Conservation (phyloP, 108 stramenopile species). For the Hondaea fermentalgiana region DNA sequence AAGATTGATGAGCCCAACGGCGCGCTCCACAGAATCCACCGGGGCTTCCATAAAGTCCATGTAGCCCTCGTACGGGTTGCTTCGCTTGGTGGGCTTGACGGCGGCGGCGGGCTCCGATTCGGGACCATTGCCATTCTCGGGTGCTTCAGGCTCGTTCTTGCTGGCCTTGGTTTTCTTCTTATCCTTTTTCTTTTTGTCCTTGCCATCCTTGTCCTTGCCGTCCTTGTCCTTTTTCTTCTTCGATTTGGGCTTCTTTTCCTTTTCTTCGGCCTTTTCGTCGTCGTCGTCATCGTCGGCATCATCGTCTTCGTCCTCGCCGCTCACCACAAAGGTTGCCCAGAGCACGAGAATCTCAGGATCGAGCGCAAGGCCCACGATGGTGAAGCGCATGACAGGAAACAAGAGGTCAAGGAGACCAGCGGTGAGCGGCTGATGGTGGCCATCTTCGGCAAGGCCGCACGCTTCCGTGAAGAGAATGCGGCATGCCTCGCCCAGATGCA, state of each 20-base stretch:
- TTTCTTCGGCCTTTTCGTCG: background rate
- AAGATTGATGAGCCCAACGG: background rate
- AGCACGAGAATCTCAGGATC: background rate
- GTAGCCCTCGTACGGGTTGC: background rate
- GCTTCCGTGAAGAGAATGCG: background rate
- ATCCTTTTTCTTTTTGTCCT: background rate
- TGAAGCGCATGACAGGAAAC: background rate
- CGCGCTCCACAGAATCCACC: background rate
- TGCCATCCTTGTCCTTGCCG: background rate
- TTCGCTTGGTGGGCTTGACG: background rate
- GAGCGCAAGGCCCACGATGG: background rate
- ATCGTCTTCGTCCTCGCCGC: background rate
- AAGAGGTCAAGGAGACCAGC: background rate
- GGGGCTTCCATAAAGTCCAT: background rate
- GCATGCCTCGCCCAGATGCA: background rate
- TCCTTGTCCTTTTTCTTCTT: conserved; percentile 15
- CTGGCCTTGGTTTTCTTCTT: background rate
- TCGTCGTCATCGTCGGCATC: background rate
- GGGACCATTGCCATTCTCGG: background rate
- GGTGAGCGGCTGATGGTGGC: background rate
- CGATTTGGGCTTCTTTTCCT: background rate
- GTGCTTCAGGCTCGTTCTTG: background rate
- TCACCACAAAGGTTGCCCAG: background rate
- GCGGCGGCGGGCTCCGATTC: background rate
- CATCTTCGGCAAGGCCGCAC: background rate